phyloP scores from a whole-genome alignment of 495 filamentous ascomycete genomes.

The Xylaria scruposa region DNA sequence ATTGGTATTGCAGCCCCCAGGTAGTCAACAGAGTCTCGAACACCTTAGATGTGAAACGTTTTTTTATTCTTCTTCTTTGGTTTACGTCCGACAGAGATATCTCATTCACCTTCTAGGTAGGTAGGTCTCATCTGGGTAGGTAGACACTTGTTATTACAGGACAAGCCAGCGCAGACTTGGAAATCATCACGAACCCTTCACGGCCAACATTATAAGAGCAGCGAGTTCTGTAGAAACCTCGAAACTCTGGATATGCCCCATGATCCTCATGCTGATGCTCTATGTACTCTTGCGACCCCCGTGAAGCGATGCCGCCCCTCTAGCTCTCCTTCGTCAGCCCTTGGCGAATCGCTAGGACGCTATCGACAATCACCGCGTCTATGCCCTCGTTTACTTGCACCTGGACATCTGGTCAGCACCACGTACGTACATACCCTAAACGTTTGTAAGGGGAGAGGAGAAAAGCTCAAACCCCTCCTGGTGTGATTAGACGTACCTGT shows the following conservation, averaged over 20 bases:
- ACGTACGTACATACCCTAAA: not conserved
- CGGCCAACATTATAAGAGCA: not conserved
- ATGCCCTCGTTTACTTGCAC: constrained; percentile 94
- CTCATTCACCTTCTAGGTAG: not conserved
- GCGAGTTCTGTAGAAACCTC: not conserved
- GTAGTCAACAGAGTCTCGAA: not conserved
- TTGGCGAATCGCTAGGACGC: constrained; percentile 76
- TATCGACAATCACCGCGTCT: constrained; percentile 96
- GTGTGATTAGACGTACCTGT: constrained; percentile 65
- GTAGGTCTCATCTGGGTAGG: not conserved
- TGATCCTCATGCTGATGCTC: not conserved
- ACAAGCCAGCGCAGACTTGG: not conserved
- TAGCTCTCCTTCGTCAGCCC: constrained; percentile 48
- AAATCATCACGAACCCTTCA: not conserved
- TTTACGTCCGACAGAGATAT: not conserved
- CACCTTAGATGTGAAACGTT: not conserved
- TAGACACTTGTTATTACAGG: not conserved
- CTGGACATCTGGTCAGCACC: constrained; percentile 52
- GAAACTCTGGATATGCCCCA: not conserved
- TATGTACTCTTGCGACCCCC: not conserved
- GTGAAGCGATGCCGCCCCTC: not conserved
- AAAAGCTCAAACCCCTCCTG: no score
- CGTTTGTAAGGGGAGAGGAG: not conserved
- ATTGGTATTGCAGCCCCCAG: not conserved
- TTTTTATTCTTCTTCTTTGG: not conserved